These are phyloP conservation scores for Xenosphaeropsis pyriputrescens DNA, from an alignment of 2,329 filamentous ascomycete species.

Conservation along the genomic window DNA sequence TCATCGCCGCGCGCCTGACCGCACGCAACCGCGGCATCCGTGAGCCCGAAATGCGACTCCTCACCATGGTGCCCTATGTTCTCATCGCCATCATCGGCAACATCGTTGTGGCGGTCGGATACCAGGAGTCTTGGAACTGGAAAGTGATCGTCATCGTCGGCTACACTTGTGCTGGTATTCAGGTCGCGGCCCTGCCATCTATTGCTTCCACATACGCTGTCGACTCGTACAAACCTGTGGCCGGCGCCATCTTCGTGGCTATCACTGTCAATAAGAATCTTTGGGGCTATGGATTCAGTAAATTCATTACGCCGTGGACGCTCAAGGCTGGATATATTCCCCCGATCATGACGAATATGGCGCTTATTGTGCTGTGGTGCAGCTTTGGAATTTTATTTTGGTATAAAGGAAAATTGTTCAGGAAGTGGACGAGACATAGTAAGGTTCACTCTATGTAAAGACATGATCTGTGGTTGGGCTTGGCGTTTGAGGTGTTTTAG, in stretches of 20 bases:
- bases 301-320: conserved; percentile 38
- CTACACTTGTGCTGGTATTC: conserved; percentile 38
- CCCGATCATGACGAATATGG: conserved; percentile 45
- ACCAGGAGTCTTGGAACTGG: conserved; percentile 36
- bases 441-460: conserved; percentile 36
- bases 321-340: conserved; percentile 31
- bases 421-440: conserved; percentile 37
- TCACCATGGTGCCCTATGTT: conserved; percentile 21
- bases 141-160: conserved; percentile 39
- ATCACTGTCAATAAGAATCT: conserved; percentile 51
- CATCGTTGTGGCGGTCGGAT: conserved; percentile 37
- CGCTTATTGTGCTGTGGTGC: conserved; percentile 35
- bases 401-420: conserved; percentile 40
- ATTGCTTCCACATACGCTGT: conserved; percentile 42
- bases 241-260: conserved; percentile 41
- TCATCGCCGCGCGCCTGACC: conserved; percentile 23
- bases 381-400: conserved; percentile 38
- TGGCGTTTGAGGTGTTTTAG: no score
- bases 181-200: conserved; percentile 41
- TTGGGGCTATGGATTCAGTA: conserved; percentile 44
- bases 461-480: neutral
- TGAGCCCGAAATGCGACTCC: conserved; percentile 46
- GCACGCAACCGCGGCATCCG: conserved; percentile 36
- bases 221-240: conserved; percentile 47
- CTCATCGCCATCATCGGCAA: conserved; percentile 32